Conservation (phyloP, 306 rosid genomes). For the Fagus crenata region DNA sequence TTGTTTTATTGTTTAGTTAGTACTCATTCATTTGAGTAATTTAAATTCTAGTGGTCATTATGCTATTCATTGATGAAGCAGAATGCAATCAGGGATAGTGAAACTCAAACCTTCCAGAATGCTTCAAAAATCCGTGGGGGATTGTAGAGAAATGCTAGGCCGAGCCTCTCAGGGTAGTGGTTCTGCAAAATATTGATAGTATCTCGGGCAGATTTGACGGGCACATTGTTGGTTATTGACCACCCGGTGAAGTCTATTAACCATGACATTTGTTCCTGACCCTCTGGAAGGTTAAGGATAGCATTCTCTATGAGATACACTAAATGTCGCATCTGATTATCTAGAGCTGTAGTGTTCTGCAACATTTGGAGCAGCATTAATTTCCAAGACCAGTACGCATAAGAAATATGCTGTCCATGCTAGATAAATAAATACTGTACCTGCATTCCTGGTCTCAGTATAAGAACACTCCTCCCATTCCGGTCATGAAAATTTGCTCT, state of each 20-base stretch:
- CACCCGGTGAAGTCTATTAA: slow-evolving; percentile 83
- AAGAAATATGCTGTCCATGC: neutral
- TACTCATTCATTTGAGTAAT: neutral
- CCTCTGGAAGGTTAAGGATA: slow-evolving; percentile 72
- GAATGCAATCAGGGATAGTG: slow-evolving; percentile 2
- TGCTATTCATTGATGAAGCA: neutral
- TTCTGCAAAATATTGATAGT: slow-evolving; percentile 73
- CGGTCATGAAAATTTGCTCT: slow-evolving; percentile 77
- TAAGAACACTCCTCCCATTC: slow-evolving; percentile 52
- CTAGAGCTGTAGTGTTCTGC: slow-evolving; percentile 67
- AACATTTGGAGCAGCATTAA: slow-evolving; percentile 27
- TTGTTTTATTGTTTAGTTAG: neutral
- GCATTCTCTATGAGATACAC: slow-evolving; percentile 86
- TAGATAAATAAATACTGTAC: slow-evolving; percentile 15
- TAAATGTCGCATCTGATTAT: slow-evolving; percentile 70
- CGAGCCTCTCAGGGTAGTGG: slow-evolving; percentile 96
- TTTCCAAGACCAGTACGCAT: slow-evolving; percentile 6
- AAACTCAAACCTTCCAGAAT: slow-evolving; percentile 72
- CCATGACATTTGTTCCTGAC: slow-evolving; percentile 92
- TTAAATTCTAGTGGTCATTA: neutral
- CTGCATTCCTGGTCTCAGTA: slow-evolving; percentile 54
- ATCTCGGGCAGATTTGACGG: slow-evolving; percentile 73
- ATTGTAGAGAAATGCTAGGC: slow-evolving; percentile 62
- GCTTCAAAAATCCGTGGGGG: slow-evolving; percentile 93
- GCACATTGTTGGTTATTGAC: slow-evolving; percentile 47